Conservation (phyloP, 345 rosid species). For the Turritis glabra region DNA sequence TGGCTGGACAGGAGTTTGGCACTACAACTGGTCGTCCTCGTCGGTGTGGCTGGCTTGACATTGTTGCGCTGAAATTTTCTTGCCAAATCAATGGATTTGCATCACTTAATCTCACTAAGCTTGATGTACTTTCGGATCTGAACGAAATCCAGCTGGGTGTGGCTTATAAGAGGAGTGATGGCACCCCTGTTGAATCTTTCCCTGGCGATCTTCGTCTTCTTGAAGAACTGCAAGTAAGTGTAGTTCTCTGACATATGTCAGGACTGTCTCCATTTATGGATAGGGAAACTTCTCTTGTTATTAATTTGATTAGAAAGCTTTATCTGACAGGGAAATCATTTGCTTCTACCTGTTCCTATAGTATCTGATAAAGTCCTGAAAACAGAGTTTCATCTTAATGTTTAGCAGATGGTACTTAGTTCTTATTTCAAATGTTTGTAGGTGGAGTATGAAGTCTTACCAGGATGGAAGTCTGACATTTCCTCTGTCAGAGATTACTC, state of each 20-base stretch:
- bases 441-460: constrained; percentile 92
- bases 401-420: background rate
- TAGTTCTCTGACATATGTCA: background rate
- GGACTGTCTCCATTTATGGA: background rate
- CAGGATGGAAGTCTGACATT: constrained; percentile 89
- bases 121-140: constrained; percentile 89
- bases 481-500: constrained; percentile 70
- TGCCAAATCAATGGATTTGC: constrained; percentile 94
- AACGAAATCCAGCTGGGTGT: constrained; percentile 83
- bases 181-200: constrained; percentile 78
- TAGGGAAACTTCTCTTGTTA: constrained; percentile 10
- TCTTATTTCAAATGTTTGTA: constrained; percentile 30
- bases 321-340: background rate
- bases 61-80: constrained; percentile 82
- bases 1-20: constrained; percentile 95
- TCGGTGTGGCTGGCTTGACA: constrained; percentile 98
- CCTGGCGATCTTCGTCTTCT: constrained; percentile 84
- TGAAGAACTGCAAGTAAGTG: constrained; percentile 50
- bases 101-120: constrained; percentile 93
- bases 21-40: constrained; percentile 99
- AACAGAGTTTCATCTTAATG: background rate
- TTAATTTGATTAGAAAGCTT: background rate
- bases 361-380: constrained; percentile 12
- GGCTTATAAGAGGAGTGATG: constrained; percentile 65
- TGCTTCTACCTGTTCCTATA: background rate